These are phyloP conservation scores for Penicillium longicatenatum DNA, from an alignment of 495 filamentous ascomycete species.

Conservation along the genomic window DNA sequence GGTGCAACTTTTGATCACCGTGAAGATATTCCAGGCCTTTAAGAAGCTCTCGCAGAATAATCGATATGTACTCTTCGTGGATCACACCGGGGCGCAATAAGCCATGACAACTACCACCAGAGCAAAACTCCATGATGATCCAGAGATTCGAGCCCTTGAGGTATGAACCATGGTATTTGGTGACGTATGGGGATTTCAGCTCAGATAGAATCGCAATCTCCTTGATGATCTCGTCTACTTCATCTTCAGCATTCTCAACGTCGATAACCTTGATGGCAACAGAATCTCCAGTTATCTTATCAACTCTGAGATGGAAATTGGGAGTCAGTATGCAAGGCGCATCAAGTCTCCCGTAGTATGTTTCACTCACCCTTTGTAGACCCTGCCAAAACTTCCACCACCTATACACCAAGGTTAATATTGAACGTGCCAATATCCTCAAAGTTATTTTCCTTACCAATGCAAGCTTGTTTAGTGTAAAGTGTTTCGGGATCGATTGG, in stretches of 20 bases:
- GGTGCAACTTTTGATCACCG: constrained; percentile 90
- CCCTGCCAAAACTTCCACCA: constrained; percentile 92
- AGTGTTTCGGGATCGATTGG: constrained; percentile 78
- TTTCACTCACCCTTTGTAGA: constrained; percentile 81
- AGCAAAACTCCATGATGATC: constrained; percentile 97
- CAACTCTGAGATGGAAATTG: constrained; percentile 58
- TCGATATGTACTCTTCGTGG: constrained; percentile 89
- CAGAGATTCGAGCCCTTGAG: constrained; percentile 93
- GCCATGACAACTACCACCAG: constrained; percentile 89
- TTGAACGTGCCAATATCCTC: neutral
- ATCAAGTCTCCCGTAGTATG: neutral
- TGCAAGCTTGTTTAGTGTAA: constrained; percentile 92
- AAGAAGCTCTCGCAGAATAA: constrained; percentile 88
- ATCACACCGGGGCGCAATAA: constrained; percentile 92
- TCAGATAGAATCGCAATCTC: constrained; percentile 96
- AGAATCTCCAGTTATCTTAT: constrained; percentile 79
- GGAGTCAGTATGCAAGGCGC: neutral
- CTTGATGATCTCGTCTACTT: constrained; percentile 98
- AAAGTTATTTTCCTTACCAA: constrained; percentile 61
- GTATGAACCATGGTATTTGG: constrained; percentile 94
- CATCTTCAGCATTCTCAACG: constrained; percentile 96
- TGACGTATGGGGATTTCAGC: constrained; percentile 91
- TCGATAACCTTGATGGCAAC: constrained; percentile 98
- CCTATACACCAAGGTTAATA: constrained; percentile 37
- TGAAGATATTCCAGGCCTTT: constrained; percentile 92